Conservation (phyloP, 2,329 filamentous ascomycete genomes). For the Pseudocercospora eumusae region DNA sequence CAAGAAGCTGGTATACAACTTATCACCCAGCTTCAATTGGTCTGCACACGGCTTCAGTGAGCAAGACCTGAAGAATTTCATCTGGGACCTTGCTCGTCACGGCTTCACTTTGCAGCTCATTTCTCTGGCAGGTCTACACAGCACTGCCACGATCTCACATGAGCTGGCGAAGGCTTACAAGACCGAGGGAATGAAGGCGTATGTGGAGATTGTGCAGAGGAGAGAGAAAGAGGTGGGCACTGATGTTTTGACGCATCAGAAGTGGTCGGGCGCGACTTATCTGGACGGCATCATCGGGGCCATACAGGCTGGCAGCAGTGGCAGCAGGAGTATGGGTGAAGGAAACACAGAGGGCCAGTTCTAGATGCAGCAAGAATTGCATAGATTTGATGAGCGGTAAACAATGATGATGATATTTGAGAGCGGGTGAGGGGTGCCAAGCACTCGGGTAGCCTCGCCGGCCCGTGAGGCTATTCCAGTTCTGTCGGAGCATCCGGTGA, state of each 20-base stretch:
- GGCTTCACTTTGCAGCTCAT: slow-evolving; percentile 70
- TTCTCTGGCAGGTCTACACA: slow-evolving; percentile 64
- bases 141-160: slow-evolving; percentile 63
- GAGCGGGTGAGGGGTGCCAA: neutral
- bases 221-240: slow-evolving; percentile 87
- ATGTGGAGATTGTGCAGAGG: slow-evolving; percentile 89
- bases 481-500: neutral
- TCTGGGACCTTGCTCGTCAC: slow-evolving; percentile 93
- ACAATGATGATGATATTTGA: too few relatives aligned
- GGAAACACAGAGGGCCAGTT: slow-evolving; percentile 76
- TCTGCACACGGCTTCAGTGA: slow-evolving; percentile 90
- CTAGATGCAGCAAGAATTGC: slow-evolving; percentile 27
- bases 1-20: slow-evolving; percentile 94
- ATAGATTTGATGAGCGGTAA: too few relatives aligned
- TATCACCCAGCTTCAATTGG: slow-evolving; percentile 98
- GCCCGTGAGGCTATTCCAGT: neutral
- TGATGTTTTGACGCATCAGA: slow-evolving; percentile 93
- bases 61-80: slow-evolving; percentile 80
- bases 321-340: slow-evolving; percentile 90
- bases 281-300: slow-evolving; percentile 87
- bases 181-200: slow-evolving; percentile 91
- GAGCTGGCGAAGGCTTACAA: slow-evolving; percentile 83
- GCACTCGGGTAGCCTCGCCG: neutral
- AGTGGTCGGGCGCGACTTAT: slow-evolving; percentile 74
- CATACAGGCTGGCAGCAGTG: slow-evolving; percentile 87